Evolutionary conservation across 2,329 filamentous ascomycete species (phyloP).

Genomic region (Cladophialophora immunda): DNA sequence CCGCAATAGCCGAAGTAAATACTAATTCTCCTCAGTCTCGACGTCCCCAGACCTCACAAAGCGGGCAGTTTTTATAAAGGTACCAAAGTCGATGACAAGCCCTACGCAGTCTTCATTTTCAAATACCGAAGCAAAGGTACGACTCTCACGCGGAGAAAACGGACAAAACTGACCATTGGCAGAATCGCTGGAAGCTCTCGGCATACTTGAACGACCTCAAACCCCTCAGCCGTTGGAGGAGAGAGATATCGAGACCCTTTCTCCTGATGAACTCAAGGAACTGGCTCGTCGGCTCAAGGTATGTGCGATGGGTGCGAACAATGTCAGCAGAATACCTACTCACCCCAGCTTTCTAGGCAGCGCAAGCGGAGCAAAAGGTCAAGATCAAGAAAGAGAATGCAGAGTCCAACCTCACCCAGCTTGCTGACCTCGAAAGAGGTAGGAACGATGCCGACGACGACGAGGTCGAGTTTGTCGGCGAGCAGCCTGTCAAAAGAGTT

Average conservation of each 20-base stretch:
- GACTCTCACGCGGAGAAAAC: background rate
- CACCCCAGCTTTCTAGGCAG: background rate
- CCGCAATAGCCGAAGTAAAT: background rate
- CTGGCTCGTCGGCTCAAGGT: conserved; percentile 2
- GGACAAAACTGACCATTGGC: background rate
- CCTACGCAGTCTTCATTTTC: conserved; percentile 7
- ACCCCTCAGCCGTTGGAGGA: background rate
- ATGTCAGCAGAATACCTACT: background rate
- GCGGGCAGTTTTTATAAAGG: too few relatives aligned
- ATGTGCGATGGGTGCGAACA: background rate
- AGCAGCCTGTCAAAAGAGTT: background rate
- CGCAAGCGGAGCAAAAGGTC: background rate
- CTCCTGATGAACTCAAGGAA: conserved; percentile 4
- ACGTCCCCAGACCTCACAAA: background rate
- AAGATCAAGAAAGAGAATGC: conserved; percentile 12
- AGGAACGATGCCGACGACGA: background rate
- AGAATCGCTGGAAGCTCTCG: background rate
- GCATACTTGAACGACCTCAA: conserved; percentile 3
- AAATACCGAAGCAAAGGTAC: conserved; percentile 13
- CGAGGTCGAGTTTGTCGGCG: background rate
- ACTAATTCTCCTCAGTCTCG: background rate
- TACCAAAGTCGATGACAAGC: background rate
- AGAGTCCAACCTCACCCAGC: conserved; percentile 1
- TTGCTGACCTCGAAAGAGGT: conserved; percentile 4
- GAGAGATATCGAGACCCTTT: background rate